phyloP scores from a whole-genome alignment of 345 rosid genomes.

The Anacardium occidentale region DNA sequence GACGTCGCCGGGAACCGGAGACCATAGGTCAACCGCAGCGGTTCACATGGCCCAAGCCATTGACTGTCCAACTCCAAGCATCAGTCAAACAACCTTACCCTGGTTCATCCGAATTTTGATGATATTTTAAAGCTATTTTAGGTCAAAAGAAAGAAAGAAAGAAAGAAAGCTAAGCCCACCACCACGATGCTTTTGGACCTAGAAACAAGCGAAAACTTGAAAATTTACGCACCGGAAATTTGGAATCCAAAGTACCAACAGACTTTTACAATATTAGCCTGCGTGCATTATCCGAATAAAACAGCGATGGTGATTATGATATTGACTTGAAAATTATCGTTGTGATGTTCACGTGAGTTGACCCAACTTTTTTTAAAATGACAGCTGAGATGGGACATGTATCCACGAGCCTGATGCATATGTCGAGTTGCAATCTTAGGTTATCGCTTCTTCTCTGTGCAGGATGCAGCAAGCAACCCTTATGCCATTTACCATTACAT shows the following conservation, averaged over 20 bases:
- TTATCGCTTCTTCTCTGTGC: no score
- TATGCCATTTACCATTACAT: no score
- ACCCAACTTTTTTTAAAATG: background rate
- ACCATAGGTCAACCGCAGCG: background rate
- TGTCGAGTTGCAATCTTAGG: no score
- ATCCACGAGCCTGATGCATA: background rate
- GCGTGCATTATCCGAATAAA: no score
- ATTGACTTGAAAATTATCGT: background rate
- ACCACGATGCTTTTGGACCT: background rate
- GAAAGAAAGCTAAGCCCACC: background rate
- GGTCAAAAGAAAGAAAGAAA: no score
- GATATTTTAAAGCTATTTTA: no score
- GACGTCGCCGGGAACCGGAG: no score
- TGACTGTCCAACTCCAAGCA: background rate
- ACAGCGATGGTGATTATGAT: no score
- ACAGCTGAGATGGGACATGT: background rate
- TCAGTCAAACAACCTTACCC: no score
- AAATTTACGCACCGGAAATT: background rate
- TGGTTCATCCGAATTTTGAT: no score
- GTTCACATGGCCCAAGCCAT: background rate
- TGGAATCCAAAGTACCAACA: constrained; percentile 6
- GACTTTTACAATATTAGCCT: constrained; percentile 3
- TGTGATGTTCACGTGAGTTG: constrained; percentile 1
- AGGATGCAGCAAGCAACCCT: no score
- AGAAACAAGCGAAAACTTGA: background rate